Base-by-base conservation (phyloP, 2,329 filamentous ascomycete genomes). In the Tothia fuscella region DNA sequence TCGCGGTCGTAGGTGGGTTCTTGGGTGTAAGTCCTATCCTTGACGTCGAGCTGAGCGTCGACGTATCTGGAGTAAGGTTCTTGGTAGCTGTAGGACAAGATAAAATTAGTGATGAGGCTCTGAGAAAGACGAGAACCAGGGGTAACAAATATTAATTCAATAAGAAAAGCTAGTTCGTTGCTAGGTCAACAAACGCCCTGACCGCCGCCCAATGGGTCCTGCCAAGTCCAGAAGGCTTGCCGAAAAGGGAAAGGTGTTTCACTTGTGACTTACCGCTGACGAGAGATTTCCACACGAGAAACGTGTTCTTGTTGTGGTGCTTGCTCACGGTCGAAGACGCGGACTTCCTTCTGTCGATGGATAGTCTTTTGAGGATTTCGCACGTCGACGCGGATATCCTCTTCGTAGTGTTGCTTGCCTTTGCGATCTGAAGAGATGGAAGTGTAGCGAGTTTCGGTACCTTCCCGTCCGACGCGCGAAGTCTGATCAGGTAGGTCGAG, bases 391-490 rank as follows among this genome's bases (percentile, higher is more conserved):
- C 82, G 81, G 70, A 93, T 76, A 73, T 93, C 83, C 77, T 93
- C 83, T 71, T 86, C 79, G 69, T 72, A 76, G 68, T 72, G 72
- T 64, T 70, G 75, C 55, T 76, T 53, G 47, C 60, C 57, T 65
- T 74, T 70, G 60, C 67, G 70, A 58, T 71, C 72, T 57, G 76
- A 78, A 70, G 78, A 21, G 17, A 76, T 53, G 21, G 21, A 30
- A 41, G 36, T 17, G 47, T 56, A 54, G 56, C 60, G 57, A 56
- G 58, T 56, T 56, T 57, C 85, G 75, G 79, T 71, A 86, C 83
- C 86, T 88, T 93, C 87, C 87, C 86, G 88, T 93, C 88, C 88
- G 83, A 84, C 81, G 80, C 79, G 78, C 71, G 80, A 74, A 69
- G 78, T 61, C 57, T 65, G 70, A 71, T 72, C 71, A 69, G 78